Conservation (phyloP, 306 rosid species). For the Trifolium subterraneum region DNA sequence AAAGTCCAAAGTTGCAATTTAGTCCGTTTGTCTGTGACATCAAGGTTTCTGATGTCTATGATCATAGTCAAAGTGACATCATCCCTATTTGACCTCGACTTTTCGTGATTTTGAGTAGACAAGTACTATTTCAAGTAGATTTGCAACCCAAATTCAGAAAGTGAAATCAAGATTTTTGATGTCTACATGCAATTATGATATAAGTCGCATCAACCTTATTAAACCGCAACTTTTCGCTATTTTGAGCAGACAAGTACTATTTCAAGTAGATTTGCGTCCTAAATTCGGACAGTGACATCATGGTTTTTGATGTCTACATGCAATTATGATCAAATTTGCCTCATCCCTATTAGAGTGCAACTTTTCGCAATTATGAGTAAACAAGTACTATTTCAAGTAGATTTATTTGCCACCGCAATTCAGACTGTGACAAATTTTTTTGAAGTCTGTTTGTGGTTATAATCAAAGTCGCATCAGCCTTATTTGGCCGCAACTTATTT, state of each 20-base stretch:
- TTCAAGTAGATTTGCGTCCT: background rate
- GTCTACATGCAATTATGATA: background rate
- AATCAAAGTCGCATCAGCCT: background rate
- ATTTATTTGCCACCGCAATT: background rate
- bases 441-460: background rate
- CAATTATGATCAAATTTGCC: background rate
- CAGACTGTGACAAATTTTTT: background rate
- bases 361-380: background rate
- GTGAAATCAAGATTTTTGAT: background rate
- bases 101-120: background rate
- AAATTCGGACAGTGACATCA: background rate
- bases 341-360: background rate
- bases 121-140: slow-evolving; percentile 1
- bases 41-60: background rate
- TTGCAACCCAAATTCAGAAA: background rate
- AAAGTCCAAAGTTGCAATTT: background rate
- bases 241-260: slow-evolving; percentile 14
- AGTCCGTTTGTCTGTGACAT: background rate
- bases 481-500: background rate
- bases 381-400: slow-evolving; percentile 2
- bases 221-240: background rate
- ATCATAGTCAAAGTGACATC: background rate
- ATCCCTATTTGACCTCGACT: background rate
- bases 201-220: background rate
- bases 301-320: background rate